Percentiles rank a stretch among this genome's conserved stretches.
phyloP scores from a whole-genome alignment of 108 stramenopile genomes.

The Nannochloropsis salina region DNA sequence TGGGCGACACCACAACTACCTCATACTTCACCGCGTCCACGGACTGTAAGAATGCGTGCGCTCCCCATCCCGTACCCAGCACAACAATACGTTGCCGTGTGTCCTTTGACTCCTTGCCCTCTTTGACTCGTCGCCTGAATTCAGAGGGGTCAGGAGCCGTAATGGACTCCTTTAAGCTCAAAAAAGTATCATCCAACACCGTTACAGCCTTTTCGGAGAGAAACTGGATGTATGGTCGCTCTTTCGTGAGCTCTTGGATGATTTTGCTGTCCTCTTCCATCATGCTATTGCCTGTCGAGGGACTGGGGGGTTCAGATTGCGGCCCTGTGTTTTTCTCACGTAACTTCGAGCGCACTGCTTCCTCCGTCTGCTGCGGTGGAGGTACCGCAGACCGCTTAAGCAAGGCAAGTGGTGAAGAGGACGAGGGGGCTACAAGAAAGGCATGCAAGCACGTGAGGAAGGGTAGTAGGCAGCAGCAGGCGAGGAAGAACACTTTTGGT shows the following conservation, averaged over 20 bases:
- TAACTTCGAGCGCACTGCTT: background rate
- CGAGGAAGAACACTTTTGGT: background rate
- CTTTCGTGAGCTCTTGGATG: background rate
- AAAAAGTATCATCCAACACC: constrained; percentile 16
- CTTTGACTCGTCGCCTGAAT: background rate
- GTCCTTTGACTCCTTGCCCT: background rate
- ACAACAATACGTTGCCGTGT: constrained; percentile 60
- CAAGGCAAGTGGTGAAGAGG: background rate
- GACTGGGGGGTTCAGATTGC: background rate
- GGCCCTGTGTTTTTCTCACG: constrained; percentile 17
- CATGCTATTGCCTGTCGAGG: background rate
- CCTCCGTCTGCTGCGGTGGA: constrained; percentile 15
- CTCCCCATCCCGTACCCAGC: constrained; percentile 87
- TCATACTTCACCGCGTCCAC: constrained; percentile 73
- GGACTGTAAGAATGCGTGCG: constrained; percentile 73
- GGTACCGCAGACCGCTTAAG: background rate
- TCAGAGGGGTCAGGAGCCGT: background rate
- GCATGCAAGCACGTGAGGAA: background rate
- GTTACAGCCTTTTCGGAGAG: constrained; percentile 2
- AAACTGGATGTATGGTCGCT: background rate
- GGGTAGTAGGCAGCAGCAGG: constrained; percentile 9
- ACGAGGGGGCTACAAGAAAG: background rate
- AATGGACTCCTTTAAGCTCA: background rate
- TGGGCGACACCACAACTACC: constrained; percentile 77
- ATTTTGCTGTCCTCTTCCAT: background rate